A percentile compares a stretch with the other conserved stretches of the same genome.
Conservation (phyloP, 805 yeast species). For the Millerago galiae region DNA sequence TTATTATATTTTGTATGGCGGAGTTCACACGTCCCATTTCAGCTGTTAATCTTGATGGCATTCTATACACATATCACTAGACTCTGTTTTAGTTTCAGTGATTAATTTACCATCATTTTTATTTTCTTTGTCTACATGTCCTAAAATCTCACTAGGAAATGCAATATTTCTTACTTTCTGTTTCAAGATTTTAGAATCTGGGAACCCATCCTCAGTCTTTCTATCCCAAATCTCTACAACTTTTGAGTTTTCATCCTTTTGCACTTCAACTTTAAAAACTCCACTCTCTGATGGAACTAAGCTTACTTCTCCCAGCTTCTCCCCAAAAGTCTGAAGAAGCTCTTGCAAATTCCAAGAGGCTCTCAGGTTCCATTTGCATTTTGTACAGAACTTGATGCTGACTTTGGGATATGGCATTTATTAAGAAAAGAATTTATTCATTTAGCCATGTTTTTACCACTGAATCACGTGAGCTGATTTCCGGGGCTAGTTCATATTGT, state of each 20-base stretch:
- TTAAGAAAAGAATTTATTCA: not conserved
- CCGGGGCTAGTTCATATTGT: not conserved
- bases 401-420: constrained; percentile 46
- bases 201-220: constrained; percentile 64
- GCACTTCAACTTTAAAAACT: constrained; percentile 53
- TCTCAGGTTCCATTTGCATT: constrained; percentile 83
- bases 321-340: constrained; percentile 72
- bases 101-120: constrained; percentile 16
- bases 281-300: constrained; percentile 45
- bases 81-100: not conserved
- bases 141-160: constrained; percentile 49
- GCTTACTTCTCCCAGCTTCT: constrained; percentile 47
- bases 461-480: not conserved
- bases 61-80: constrained; percentile 14
- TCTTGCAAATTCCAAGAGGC: constrained; percentile 89
- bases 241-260: constrained; percentile 27
- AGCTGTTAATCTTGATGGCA: constrained; percentile 10
- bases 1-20: too few species aligned
- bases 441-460: not conserved
- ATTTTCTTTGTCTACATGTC: constrained; percentile 50
- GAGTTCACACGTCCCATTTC: not conserved
- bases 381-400: constrained; percentile 67
- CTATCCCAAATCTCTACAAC: constrained; percentile 52
- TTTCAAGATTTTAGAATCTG: constrained; percentile 77
- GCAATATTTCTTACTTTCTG: constrained; percentile 54